Percentiles rank a stretch among this genome's conserved stretches.
Conservation (phyloP, 345 rosid genomes). For the Populus tremula region DNA sequence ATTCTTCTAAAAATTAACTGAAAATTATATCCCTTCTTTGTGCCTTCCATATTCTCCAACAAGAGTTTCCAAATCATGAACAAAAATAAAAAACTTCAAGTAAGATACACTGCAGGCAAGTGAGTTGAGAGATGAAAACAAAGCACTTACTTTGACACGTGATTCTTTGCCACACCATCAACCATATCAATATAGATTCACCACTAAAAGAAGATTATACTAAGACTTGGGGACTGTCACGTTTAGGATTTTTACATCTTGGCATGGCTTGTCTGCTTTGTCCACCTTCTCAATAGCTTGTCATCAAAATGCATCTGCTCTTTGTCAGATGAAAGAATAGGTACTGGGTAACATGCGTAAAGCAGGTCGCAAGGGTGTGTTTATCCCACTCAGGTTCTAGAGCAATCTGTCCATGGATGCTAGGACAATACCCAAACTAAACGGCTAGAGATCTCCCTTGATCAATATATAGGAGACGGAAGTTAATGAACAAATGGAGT, state of each 20-base stretch:
- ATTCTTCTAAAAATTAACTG: background rate
- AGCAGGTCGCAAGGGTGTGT: background rate
- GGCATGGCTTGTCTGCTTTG: slow-evolving; percentile 74
- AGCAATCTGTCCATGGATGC: background rate
- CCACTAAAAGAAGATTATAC: background rate
- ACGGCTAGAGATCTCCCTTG: background rate
- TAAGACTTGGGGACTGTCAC: slow-evolving; percentile 84
- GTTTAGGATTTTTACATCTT: slow-evolving; percentile 82
- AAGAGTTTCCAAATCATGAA: background rate
- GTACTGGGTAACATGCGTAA: background rate
- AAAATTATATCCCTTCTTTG: background rate
- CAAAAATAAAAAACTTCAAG: background rate
- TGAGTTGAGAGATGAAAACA: background rate
- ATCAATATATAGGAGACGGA: background rate
- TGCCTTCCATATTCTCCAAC: background rate
- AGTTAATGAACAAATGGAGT: background rate
- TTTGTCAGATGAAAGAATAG: background rate
- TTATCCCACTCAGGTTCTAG: background rate
- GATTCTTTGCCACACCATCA: background rate
- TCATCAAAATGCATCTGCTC: background rate
- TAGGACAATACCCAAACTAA: background rate
- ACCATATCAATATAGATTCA: background rate
- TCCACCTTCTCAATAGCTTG: slow-evolving; percentile 96
- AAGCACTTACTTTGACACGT: slow-evolving; percentile 1
- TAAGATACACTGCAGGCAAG: background rate